These are phyloP conservation scores for Suillus americanus DNA, from an alignment of 768 basidiomycete species.

Conservation along the genomic window DNA sequence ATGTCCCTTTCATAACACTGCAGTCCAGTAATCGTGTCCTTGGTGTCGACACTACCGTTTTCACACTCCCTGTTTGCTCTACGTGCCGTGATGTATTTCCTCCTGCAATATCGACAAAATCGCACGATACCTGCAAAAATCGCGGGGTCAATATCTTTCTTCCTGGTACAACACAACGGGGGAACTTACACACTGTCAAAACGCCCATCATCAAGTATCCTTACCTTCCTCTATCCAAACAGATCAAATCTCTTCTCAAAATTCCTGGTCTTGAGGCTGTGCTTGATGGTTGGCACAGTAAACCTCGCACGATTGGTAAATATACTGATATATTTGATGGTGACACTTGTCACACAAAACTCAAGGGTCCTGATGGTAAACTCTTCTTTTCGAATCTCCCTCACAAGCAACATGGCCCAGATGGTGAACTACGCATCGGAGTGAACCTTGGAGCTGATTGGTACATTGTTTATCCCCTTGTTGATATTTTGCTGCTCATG, in stretches of 20 bases:
- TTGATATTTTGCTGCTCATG: too few species aligned
- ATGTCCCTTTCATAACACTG: slow-evolving; percentile 20
- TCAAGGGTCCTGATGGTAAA: slow-evolving; percentile 23
- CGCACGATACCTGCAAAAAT: background rate
- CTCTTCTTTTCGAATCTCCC: slow-evolving; percentile 25
- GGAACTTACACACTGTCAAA: background rate
- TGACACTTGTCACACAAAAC: slow-evolving; percentile 13
- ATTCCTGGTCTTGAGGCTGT: slow-evolving; percentile 26
- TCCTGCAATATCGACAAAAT: background rate
- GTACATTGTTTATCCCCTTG: slow-evolving; percentile 11
- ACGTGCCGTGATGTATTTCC: slow-evolving; percentile 22
- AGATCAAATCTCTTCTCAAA: slow-evolving; percentile 11
- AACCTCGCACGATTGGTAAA: slow-evolving; percentile 4
- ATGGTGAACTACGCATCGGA: slow-evolving; percentile 29
- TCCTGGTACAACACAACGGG: background rate
- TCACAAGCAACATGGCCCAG: slow-evolving; percentile 6
- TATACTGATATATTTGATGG: slow-evolving; percentile 31
- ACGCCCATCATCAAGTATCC: slow-evolving; percentile 8
- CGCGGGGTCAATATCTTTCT: background rate
- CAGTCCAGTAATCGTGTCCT: slow-evolving; percentile 17
- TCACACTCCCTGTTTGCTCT: slow-evolving; percentile 22
- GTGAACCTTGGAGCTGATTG: slow-evolving; percentile 31
- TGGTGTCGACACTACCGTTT: slow-evolving; percentile 16
- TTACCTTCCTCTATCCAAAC: slow-evolving; percentile 4
- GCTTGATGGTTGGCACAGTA: slow-evolving; percentile 16